Conservation (phyloP, 169 alveolate species). For the Toxoplasma gondii region DNA sequence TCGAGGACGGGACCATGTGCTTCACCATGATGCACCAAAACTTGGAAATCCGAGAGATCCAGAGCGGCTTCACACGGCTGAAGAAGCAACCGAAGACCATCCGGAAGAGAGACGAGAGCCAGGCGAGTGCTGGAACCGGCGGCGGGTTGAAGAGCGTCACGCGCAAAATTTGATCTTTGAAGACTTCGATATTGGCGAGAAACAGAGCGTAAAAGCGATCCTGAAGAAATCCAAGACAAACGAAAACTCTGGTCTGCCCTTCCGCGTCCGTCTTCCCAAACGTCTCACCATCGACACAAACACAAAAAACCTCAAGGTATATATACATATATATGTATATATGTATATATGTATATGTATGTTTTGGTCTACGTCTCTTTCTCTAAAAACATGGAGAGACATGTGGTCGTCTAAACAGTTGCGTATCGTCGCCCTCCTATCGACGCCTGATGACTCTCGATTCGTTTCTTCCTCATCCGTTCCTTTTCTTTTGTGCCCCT, state of each 20-base stretch:
- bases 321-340: neutral
- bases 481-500: neutral
- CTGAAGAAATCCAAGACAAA: neutral
- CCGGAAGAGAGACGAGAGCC: neutral
- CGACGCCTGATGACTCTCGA: neutral
- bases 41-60: neutral
- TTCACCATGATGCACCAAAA: neutral
- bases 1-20: neutral
- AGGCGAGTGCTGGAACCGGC: neutral
- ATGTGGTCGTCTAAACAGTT: neutral
- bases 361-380: neutral
- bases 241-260: neutral
- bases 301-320: neutral
- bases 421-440: neutral
- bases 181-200: neutral
- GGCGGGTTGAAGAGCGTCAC: conserved; percentile 26
- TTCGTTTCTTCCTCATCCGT: neutral
- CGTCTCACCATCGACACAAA: neutral
- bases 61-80: neutral
- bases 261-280: neutral
- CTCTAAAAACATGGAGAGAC: neutral
- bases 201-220: neutral
- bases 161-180: conserved; percentile 3
- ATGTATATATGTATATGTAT: neutral
- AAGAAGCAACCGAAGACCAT: neutral